phyloP scores from a whole-genome alignment of 352 stramenopile species.

The Phytopythium kandeliae region DNA sequence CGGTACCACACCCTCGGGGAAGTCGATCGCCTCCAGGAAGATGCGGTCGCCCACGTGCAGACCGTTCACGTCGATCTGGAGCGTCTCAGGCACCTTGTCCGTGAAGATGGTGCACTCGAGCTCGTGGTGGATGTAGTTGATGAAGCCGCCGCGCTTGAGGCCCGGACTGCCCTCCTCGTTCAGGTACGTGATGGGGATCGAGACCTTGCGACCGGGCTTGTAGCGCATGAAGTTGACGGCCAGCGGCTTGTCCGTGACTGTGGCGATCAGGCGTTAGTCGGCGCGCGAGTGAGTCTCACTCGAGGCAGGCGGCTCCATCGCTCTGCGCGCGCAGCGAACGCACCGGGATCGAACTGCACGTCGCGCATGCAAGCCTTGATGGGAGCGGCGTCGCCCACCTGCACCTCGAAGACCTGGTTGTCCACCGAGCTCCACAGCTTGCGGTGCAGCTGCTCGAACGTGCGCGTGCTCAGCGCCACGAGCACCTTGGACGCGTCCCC shows the following conservation, averaged over 20 bases:
- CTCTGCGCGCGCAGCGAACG: slow-evolving; percentile 4
- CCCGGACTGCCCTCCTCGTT: slow-evolving; percentile 92
- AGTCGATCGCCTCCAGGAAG: slow-evolving; percentile 64
- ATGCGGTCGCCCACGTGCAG: slow-evolving; percentile 85
- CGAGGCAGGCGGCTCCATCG: too few species aligned
- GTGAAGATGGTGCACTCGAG: slow-evolving; percentile 78
- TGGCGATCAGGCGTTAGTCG: neutral
- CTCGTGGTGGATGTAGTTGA: slow-evolving; percentile 88
- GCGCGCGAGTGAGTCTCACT: too few species aligned
- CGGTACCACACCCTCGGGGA: slow-evolving; percentile 73
- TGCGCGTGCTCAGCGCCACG: slow-evolving; percentile 61
- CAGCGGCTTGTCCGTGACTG: slow-evolving; percentile 73
- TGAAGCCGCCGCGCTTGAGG: slow-evolving; percentile 94
- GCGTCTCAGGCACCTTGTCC: slow-evolving; percentile 63
- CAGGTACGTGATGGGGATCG: slow-evolving; percentile 89
- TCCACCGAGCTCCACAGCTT: slow-evolving; percentile 84
- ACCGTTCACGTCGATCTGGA: slow-evolving; percentile 83
- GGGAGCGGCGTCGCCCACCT: slow-evolving; percentile 49
- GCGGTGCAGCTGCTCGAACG: slow-evolving; percentile 79
- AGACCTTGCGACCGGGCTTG: slow-evolving; percentile 85
- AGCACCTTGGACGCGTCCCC: slow-evolving; percentile 68
- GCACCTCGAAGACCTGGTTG: slow-evolving; percentile 85
- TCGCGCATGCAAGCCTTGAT: slow-evolving; percentile 87
- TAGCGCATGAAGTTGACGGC: slow-evolving; percentile 93
- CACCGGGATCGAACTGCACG: slow-evolving; percentile 75